A percentile compares a stretch with the other conserved stretches of the same genome.
phyloP scores from a whole-genome alignment of 768 basidiomycete genomes.

The Pleurotus salmoneostramineus region DNA sequence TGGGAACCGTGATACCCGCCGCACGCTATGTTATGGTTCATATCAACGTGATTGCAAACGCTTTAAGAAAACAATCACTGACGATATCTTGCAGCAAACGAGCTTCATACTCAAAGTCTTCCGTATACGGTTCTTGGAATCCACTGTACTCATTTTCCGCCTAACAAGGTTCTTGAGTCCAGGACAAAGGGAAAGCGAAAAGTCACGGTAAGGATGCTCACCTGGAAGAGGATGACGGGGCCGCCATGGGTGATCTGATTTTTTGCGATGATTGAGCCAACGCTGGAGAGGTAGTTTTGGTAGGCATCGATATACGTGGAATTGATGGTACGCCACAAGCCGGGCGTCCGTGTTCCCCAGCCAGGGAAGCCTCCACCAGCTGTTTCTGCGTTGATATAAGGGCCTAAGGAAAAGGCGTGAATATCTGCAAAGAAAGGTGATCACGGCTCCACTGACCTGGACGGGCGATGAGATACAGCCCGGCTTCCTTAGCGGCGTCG shows the following conservation, averaged over 20 bases:
- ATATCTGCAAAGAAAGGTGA: conserved; percentile 5
- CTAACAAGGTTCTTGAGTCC: conserved; percentile 18
- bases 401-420: conserved; percentile 17
- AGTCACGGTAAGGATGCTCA: conserved; percentile 5
- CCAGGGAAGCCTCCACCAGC: conserved; percentile 55
- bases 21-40: conserved; percentile 24
- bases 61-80: conserved; percentile 2
- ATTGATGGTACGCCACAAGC: conserved; percentile 41
- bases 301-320: conserved; percentile 43
- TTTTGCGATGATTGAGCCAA: conserved; percentile 39
- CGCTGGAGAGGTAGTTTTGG: conserved; percentile 42
- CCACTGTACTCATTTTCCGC: conserved; percentile 53
- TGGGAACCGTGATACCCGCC: conserved; percentile 42
- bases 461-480: conserved; percentile 53
- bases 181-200: background rate
- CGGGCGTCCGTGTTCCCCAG: conserved; percentile 48
- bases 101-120: conserved; percentile 36
- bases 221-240: conserved; percentile 44
- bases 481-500: conserved; percentile 48
- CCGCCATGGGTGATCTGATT: conserved; percentile 61
- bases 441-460: conserved; percentile 25
- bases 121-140: conserved; percentile 31
- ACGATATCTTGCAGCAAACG: conserved; percentile 30
- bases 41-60: background rate
- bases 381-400: conserved; percentile 45